Evolutionary conservation across 2,329 filamentous ascomycete species (phyloP), one percentile per base, ranked within the genome.

Genomic region (Claviceps purpurea): DNA sequence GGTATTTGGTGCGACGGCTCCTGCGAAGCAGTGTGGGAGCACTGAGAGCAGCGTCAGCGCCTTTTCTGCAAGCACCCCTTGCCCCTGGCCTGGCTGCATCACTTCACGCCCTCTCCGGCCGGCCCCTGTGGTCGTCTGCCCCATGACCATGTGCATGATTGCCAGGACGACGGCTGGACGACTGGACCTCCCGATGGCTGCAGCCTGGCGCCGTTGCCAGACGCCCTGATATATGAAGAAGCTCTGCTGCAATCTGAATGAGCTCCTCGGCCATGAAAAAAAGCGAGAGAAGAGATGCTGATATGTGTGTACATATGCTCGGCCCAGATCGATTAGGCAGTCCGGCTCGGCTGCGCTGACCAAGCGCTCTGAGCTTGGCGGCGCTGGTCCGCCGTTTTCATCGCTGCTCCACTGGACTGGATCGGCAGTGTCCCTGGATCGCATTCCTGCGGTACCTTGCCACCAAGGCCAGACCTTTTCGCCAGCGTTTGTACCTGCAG

Each of bases 401-500:
- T 37, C 47, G 11, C 4, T 37, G n/a, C 38, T 52, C 20, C 24
- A 45, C 43, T 16, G 43, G 43, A 22, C 30, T 37, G 18, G 39
- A 50, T 49, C 48, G 52, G 39, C 52, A 44, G 43, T n/a, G 52
- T 53, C 50, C 43, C 43, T n/a, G 43, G 22, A 45, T 45, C 51
- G 24, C 16, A n/a, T 8, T 16, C 24, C 42, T 44, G 43, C 43
- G 11, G 43, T 30, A 10, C 41, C 20, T 44, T 10, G 42, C 24
- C 10, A 8, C n/a, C 41, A 18, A 43, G 41, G 13, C 41, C 40
- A 42, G 40, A 30, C 38, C 38, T 22, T 43, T 42, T 20, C 41
- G 42, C 46, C 50, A 41, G 50, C 37, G 42, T 52, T 30, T 26
- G 52, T 54, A 54, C 52, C 52, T 54, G 52, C 52, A 54, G 52